phyloP scores from a whole-genome alignment of 2,329 filamentous ascomycete genomes.

The Alternaria postmessia region DNA sequence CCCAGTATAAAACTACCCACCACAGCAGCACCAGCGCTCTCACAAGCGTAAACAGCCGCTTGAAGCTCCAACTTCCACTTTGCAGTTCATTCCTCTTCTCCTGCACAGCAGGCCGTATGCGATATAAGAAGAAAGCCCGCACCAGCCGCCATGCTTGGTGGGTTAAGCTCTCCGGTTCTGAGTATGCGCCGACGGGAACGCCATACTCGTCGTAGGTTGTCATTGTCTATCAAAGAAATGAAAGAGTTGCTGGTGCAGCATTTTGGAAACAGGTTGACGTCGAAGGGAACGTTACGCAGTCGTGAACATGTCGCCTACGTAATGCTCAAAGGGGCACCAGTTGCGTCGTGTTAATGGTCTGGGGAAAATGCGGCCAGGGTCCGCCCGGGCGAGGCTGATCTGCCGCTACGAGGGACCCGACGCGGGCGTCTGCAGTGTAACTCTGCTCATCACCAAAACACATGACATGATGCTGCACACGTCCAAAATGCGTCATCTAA shows the following conservation, averaged over 20 bases:
- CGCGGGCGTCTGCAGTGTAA: not conserved
- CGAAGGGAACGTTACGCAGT: slow-evolving; percentile 17
- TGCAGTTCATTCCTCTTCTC: slow-evolving; percentile 20
- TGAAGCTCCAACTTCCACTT: slow-evolving; percentile 33
- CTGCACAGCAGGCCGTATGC: slow-evolving; percentile 35
- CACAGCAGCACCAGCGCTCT: slow-evolving; percentile 73
- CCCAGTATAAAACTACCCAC: slow-evolving; percentile 81
- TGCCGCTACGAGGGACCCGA: slow-evolving; percentile 17
- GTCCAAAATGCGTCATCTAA: not conserved
- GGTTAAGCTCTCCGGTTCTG: slow-evolving; percentile 46
- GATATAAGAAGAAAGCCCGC: slow-evolving; percentile 43
- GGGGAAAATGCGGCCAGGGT: slow-evolving; percentile 26
- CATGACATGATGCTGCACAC: not conserved
- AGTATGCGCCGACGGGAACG: slow-evolving; percentile 49
- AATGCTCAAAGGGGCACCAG: slow-evolving; percentile 24
- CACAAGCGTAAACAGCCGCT: slow-evolving; percentile 36
- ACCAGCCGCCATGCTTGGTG: slow-evolving; percentile 41
- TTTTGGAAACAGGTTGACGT: slow-evolving; percentile 21
- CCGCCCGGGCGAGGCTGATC: slow-evolving; percentile 3
- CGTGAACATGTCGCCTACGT: slow-evolving; percentile 22
- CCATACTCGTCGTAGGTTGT: slow-evolving; percentile 52
- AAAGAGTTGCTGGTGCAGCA: slow-evolving; percentile 36
- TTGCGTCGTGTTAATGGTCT: slow-evolving; percentile 13
- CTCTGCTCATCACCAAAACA: slow-evolving; percentile 1
- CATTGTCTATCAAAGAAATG: slow-evolving; percentile 35